Conservation (phyloP, 192 early-diverging fungal species). For the Gaertneriomyces semiglobifer region DNA sequence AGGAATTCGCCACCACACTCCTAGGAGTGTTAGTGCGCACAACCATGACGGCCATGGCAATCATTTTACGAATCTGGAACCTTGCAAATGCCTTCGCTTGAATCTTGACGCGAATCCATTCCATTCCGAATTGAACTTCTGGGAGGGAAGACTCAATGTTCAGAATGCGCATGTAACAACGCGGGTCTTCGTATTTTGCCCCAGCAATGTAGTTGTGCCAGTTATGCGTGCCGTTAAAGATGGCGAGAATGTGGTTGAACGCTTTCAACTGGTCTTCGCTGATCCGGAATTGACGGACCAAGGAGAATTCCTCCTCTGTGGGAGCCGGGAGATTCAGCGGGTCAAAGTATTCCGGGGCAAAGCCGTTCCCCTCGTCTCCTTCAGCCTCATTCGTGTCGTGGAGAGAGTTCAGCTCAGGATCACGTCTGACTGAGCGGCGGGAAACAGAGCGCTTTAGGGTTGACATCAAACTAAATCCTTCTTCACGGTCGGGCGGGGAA, state of each 20-base stretch:
- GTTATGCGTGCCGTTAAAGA: constrained; percentile 83
- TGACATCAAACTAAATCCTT: constrained; percentile 26
- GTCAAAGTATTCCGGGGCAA: constrained; percentile 32
- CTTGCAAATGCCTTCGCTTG: constrained; percentile 97
- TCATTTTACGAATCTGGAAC: constrained; percentile 99
- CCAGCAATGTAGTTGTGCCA: constrained; percentile 96
- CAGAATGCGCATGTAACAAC: constrained; percentile 31
- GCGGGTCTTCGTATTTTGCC: constrained; percentile 66
- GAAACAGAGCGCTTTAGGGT: constrained; percentile 31
- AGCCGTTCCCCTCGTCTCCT: too few relatives aligned
- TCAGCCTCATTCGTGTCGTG: constrained; percentile 7
- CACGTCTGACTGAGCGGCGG: constrained; percentile 21
- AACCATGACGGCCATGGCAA: constrained; percentile 85
- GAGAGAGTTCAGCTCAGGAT: constrained; percentile 13
- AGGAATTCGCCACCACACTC: constrained; percentile 65
- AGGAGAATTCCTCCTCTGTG: constrained; percentile 27
- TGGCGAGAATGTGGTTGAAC: constrained; percentile 65
- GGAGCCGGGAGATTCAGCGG: constrained; percentile 38
- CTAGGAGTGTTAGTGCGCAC: constrained; percentile 72
- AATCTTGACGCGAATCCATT: constrained; percentile 93
- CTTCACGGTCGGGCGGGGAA: constrained; percentile 17
- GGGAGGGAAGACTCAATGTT: constrained; percentile 39
- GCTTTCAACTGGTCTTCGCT: constrained; percentile 57
- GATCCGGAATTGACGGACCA: constrained; percentile 60
- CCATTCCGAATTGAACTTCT: constrained; percentile 52